Percentiles rank a stretch among this genome's conserved stretches.
Evolutionary conservation across 495 filamentous ascomycete genomes (phyloP).

Genomic region (Penicillium cosmopolitanum): DNA sequence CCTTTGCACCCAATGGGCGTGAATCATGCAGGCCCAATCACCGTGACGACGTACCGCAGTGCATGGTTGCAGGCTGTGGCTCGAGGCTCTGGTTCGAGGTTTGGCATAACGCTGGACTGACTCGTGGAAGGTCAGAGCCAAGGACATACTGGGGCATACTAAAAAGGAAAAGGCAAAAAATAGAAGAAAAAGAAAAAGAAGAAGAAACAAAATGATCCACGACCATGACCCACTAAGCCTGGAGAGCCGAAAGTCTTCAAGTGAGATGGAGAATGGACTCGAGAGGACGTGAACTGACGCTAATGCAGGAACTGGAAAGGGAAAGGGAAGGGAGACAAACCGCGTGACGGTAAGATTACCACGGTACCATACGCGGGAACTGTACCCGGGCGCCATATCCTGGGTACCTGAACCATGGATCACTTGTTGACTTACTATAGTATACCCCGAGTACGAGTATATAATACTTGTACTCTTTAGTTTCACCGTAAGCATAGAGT

Average conservation of each 20-base stretch:
- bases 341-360: neutral
- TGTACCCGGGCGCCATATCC: neutral
- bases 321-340: neutral
- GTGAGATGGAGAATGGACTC: neutral
- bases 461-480: neutral
- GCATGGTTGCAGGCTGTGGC: neutral
- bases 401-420: slow-evolving; percentile 20
- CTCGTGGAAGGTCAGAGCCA: neutral
- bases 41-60: neutral
- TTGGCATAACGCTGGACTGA: neutral
- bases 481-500: neutral
- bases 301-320: slow-evolving; percentile 51
- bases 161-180: neutral
- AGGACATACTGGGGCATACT: too few relatives aligned
- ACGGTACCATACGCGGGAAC: neutral
- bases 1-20: slow-evolving; percentile 1
- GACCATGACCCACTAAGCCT: neutral
- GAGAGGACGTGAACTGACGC: slow-evolving; percentile 20
- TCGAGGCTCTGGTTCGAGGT: neutral
- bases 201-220: neutral
- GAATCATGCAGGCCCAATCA: slow-evolving; percentile 9
- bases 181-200: neutral
- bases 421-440: neutral
- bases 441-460: neutral
- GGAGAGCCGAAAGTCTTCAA: slow-evolving; percentile 1